phyloP scores from a whole-genome alignment of 768 basidiomycete genomes.

The Tricholoma saponaceum region DNA sequence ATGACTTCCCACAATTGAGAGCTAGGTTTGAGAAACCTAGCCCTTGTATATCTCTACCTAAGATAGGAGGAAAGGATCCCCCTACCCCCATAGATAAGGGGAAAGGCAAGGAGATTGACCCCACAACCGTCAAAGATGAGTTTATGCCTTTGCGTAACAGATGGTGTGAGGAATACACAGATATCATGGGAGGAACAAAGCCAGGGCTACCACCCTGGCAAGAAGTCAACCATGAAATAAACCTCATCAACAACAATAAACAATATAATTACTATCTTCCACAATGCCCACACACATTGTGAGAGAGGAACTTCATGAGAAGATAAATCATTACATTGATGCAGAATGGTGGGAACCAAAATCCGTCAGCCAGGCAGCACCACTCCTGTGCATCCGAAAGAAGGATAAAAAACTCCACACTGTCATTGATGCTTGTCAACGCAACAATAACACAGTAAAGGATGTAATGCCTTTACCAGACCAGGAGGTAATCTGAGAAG shows the following conservation, averaged over 20 bases:
- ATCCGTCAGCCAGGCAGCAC: conserved; percentile 20
- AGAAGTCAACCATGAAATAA: conserved; percentile 34
- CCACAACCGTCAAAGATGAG: no score
- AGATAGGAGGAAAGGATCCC: neutral
- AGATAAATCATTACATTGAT: conserved; percentile 24
- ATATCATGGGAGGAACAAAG: conserved; percentile 15
- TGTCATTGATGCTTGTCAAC: conserved; percentile 24
- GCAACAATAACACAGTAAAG: no score
- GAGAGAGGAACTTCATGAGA: conserved; percentile 21
- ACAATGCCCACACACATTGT: conserved; percentile 25
- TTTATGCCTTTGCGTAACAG: no score
- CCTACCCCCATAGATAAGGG: neutral
- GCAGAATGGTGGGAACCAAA: conserved; percentile 31
- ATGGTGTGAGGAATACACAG: conserved; percentile 14
- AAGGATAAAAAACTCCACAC: conserved; percentile 28
- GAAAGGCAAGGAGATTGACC: neutral
- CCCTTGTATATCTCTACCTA: neutral
- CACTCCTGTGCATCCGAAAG: conserved; percentile 28
- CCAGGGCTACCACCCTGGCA: conserved; percentile 25
- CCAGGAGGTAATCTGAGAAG: no score
- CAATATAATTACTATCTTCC: conserved; percentile 26
- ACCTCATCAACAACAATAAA: conserved; percentile 27
- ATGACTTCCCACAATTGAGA: neutral
- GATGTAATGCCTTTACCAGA: no score
- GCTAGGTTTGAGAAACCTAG: neutral